Base-by-base conservation (phyloP, 768 basidiomycete genomes). In the Rhizopogon vinicolor region DNA sequence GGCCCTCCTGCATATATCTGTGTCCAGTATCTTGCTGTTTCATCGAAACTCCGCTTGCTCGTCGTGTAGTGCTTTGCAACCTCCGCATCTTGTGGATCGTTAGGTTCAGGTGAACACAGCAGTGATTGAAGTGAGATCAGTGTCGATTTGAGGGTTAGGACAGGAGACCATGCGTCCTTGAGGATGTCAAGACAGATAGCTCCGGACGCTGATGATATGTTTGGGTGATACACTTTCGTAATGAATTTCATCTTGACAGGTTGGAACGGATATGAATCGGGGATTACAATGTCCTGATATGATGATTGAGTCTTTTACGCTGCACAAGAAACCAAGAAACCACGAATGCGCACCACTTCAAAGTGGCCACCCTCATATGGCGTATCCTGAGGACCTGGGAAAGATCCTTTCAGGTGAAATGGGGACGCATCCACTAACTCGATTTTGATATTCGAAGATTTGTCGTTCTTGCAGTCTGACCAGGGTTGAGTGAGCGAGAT, bases 161-260 rank as follows among this genome's bases (percentile, higher is more conserved):
- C 93, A 44, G 94, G 92, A 7, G 87, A 90, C 92, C 92, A 95
- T n/a, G 91, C 90, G 63, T 97, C 93, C 67, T 87, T 83, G 33
- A 71, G 77, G 68, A 86, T 89, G 73, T 93, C 92, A 54, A 93
- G 84, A 71, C 94, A 98, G 73, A 98, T 98, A 44, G 92, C 93
- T 48, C 95, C 95, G 2, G 91, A 93, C 35, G 88, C 90, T 22
- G 92, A 95, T 18, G 93, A 96, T 41, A 98, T 80, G 65, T 98
- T 98, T 3, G 95, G 95, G 68, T 98, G 93, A 68, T 93, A 97
- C 29, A 96, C 89, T 70, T 93, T 93, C 39, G 95, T 98, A 58
- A 96, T 85, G 73, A 98, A 98, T 69, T 94, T 95, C 93, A 98
- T 97, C 80, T 98, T 97, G 52, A 95, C 88, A 0, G 96, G 93